Evolutionary conservation across 495 filamentous ascomycete genomes (phyloP).

Genomic region (Tuber melanosporum): DNA sequence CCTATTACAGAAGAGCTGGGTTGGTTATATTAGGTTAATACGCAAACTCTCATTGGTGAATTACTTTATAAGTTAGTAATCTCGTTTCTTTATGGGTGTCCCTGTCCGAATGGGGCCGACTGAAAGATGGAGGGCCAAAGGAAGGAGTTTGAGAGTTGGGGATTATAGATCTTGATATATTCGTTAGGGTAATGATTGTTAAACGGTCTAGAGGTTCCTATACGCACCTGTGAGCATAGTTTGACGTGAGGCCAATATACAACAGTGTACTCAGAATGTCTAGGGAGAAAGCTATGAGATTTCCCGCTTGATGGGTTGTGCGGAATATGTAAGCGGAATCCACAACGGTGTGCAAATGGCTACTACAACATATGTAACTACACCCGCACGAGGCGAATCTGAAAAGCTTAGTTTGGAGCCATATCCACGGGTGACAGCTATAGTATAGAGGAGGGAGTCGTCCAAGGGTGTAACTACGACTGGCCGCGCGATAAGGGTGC

Average conservation of each 20-base stretch:
- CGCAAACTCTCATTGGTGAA: background rate
- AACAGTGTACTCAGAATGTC: background rate
- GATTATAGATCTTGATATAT: background rate
- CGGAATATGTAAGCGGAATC: too few relatives aligned
- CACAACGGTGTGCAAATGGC: background rate
- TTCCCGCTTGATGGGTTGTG: background rate
- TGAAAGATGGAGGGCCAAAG: background rate
- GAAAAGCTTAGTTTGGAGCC: background rate
- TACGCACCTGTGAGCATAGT: too few relatives aligned
- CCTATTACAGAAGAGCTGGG: background rate
- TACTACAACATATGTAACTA: background rate
- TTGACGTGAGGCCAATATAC: background rate
- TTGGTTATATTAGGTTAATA: background rate
- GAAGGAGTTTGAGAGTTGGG: background rate
- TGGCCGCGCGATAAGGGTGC: background rate
- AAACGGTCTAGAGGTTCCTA: too few relatives aligned
- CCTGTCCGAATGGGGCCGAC: fast-evolving
- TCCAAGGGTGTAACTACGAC: background rate
- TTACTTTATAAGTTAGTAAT: background rate
- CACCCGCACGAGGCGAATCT: background rate
- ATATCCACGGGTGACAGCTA: background rate
- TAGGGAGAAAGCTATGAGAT: background rate
- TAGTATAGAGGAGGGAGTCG: background rate
- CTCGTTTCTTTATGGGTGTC: background rate
- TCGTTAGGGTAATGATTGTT: background rate